Evolutionary conservation across 176 grass and related monocot species (phyloP), one percentile per base, ranked within the genome.

Genomic region (Rhynchospora breviuscula): DNA sequence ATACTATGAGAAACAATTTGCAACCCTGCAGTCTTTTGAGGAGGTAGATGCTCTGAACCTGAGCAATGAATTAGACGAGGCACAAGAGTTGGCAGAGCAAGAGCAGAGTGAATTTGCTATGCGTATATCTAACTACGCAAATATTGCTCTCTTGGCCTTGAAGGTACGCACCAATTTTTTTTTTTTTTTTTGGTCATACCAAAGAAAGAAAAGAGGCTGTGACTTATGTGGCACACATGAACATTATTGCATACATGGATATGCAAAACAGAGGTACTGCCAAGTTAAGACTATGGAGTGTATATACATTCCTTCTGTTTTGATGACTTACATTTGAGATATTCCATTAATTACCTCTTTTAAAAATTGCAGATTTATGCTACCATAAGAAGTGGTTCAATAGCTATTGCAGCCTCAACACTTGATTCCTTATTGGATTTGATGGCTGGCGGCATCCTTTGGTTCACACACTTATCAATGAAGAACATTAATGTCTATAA

Each of bases 401-500:
- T 98, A 66, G 95, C 95, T 70, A 98, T 98, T 83, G 92, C 92
- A 78, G 95, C 95, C 49, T 98, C 95, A 8, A 98, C 95, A 78
- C 89, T 98, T 63, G 95, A 98, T 90, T 98, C 92, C 26, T 78
- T 98, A 33, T 82, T 98, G 81, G 95, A 94, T 87, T 91, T 94
- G 58, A 93, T 98, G 95, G 95, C 95, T 61, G 95, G 95, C 63
- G 95, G 90, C 59, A 98, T 98, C 12, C 92, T 98, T 69, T 98
- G 94, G 95, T 98, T 98, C 84, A 98, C 95, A 43, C 95, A 98
- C 86, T 83, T 98, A 48, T 98, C 95, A 8, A 98, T 94, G 95
- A 98, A 93, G 84, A 90, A 72, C 79, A 92, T 94, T 18, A 94
- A 94, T 46, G 89, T 94, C 21, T 94, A 94, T 88, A 93, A 94